Base-by-base conservation (phyloP, 345 rosid genomes). In the Linum lewisii region DNA sequence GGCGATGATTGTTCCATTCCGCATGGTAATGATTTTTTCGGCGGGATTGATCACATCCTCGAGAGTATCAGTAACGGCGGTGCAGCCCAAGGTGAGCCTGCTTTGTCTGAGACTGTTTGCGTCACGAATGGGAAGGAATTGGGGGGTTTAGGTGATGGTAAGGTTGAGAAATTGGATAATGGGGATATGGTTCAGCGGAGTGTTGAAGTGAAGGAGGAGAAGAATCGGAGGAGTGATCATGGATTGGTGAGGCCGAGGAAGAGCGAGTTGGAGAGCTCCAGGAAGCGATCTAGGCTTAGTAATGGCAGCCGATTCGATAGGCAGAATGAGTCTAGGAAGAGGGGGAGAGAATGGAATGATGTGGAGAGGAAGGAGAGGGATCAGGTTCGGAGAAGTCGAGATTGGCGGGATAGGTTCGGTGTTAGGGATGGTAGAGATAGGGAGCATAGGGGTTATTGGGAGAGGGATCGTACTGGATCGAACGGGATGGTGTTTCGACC, bases 21-120 rank as follows among this genome's bases (percentile, higher is more conserved):
- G 66, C 47, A 78, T 24, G 61, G 34, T 21, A 79, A 58, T 52
- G 94, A 89, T 69, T 89, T 93, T 62, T 89, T 93, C 68, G 95
- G 99, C 61, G 95, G 97, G 24, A 82, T 93, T 68, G 97, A 89
- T 74, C 91, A 79, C 78, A 86, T 93, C 73, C 75, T 93, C 37
- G 94, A 93, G 60, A 85, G 85, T 51, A 79, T 89, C 21, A 93
- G 85, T 77, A 89, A 29, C 34, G 34, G 82, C 66, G 94, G 95
- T 67, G 75, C 6, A 94, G 88, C 42, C 70, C 83, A 63, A n/a
- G n/a, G n/a, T n/a, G n/a, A n/a, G n/a, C n/a, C 64, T 62, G 71
- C 54, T 54, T 51, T 55, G 55, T 19, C 19, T 64, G 60, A 44
- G 75, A 69, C 16, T 34, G 44, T 58, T 58, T 59, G 34, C 45